Evolutionary conservation across 495 filamentous ascomycete genomes (phyloP), one percentile per base, ranked within the genome.

Genomic region (Clavariopsis aquatica): DNA sequence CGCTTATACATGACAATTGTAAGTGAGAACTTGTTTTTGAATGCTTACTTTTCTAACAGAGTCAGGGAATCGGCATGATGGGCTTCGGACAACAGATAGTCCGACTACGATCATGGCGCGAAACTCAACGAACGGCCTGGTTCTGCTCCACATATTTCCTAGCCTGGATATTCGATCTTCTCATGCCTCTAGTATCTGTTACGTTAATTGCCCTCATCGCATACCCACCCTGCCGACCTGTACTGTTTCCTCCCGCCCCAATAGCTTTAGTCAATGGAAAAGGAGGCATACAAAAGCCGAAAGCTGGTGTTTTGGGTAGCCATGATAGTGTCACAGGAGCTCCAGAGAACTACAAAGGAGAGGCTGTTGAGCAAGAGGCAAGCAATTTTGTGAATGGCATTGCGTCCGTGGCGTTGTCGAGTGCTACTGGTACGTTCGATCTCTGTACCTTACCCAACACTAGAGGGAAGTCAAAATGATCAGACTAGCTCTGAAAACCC

Each of bases 301-400:
- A 81, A 45, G 82, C 85, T 6, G 90, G 86, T 0, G 84, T 90
- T 0, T 78, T 91, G 2, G 90, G 89, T 13, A 91, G 87, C 34
- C 83, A 89, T 24, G 90, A 92, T 58, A 92, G 86, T 62, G 78
- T 88, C 4, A 95, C 91, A 0, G 92, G 91, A 19, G 91, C 88
- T 0, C 88, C 90, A 0, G 90, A 96, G 75, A 89, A 87, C 57
- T 85, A 92, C 72, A 88, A 92, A 69, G 92, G 92, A 19, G 92
- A 95, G 72, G 89, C 91, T 0, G 90, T 91, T 5, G 92, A 96
- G 71, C 84, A 88, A 62, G 92, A 96, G 73, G 92, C 92, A 1
- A 86, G 80, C 65, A 93, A 91, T 66, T 86, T 96, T 64, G 85
- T 94, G 34, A 87, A 87, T 64, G 84, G 87, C 28, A 86, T 94